Conservation (phyloP, 1,284 basidiomycete species). For the Ustilago cynodontis region DNA sequence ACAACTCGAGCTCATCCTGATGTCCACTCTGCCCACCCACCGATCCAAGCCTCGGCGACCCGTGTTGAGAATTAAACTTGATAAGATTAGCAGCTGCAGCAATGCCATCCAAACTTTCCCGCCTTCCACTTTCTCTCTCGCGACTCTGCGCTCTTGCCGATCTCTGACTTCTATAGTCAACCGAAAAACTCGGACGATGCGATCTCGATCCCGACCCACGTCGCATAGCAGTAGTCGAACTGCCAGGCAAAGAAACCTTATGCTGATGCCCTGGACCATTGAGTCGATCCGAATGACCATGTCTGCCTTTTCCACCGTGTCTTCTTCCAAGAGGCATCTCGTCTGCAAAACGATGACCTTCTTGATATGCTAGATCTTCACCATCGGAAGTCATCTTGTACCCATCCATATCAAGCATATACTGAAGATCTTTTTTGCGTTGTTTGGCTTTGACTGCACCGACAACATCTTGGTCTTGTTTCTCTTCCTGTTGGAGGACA, state of each 20-base stretch:
- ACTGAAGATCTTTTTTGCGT: slow-evolving; percentile 46
- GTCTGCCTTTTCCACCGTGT: slow-evolving; percentile 63
- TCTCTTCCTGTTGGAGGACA: background rate
- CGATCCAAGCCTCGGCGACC: slow-evolving; percentile 14
- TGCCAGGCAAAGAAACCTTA: slow-evolving; percentile 39
- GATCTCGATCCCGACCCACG: slow-evolving; percentile 33
- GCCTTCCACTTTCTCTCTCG: slow-evolving; percentile 15
- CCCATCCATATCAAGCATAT: slow-evolving; percentile 69
- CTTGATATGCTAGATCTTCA: slow-evolving; percentile 57
- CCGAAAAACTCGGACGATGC: slow-evolving; percentile 45
- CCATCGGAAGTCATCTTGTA: slow-evolving; percentile 68
- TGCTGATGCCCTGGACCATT: slow-evolving; percentile 41
- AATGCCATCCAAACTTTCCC: slow-evolving; percentile 41
- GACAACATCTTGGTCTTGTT: slow-evolving; percentile 22
- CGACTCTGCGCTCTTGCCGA: slow-evolving; percentile 18
- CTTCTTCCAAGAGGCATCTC: slow-evolving; percentile 63
- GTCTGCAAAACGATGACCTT: slow-evolving; percentile 65
- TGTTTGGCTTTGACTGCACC: slow-evolving; percentile 41
- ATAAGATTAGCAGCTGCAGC: slow-evolving; percentile 21
- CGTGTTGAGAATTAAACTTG: slow-evolving; percentile 3
- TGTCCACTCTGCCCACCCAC: slow-evolving; percentile 19
- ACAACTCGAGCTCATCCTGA: slow-evolving; percentile 46
- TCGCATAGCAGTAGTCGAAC: slow-evolving; percentile 32
- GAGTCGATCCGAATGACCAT: slow-evolving; percentile 42
- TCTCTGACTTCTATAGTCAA: slow-evolving; percentile 30